Base-by-base conservation (phyloP, 768 basidiomycete species). In the Mycena kentingensis region DNA sequence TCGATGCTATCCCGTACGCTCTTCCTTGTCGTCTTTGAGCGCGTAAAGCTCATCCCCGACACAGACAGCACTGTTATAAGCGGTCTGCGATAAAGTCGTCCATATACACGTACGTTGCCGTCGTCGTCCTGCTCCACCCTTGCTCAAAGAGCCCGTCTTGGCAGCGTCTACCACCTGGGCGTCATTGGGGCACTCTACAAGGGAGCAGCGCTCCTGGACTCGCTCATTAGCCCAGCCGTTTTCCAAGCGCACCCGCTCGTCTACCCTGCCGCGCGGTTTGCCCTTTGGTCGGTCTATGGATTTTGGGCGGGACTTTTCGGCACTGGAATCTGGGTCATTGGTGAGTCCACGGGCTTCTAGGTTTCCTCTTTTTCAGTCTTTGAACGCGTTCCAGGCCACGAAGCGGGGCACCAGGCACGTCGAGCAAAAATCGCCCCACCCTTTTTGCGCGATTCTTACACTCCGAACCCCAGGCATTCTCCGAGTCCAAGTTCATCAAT, bases 341-440 rank as follows among this genome's bases (percentile, higher is more conserved):
- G 44, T 29, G 44, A 28, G 44, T 15, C 29, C 13, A 5, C 21
- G 22, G 12, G 26, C 19, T 43, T 43, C 12, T n/a, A 22, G 21
- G 5, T 7, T 13, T 43, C 18, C 8, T 25, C 18, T 18, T 15
- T 21, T 24, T 43, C 41, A 43, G 5, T 43, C 13, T 25, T 46
- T 18, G 13, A 8, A 24, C 29, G n/a, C n/a, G n/a, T 27, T 27
- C 6, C 44, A 46, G 94, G 87, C 39, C 93, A 96, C 66, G 93
- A 97, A 71, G 94, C 92, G 63, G 95, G 95, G 27, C 95, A 98
- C 71, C 93, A 95, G 69, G 90, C 90, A n/a, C n/a, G n/a, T n/a
- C n/a, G n/a, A n/a, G n/a, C n/a, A n/a, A n/a, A n/a, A n/a, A n/a
- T n/a, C n/a, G n/a, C n/a, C n/a, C n/a, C n/a, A n/a, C n/a, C n/a